Conservation (phyloP, 208 protist genomes). For the Naegleria gruberi region DNA sequence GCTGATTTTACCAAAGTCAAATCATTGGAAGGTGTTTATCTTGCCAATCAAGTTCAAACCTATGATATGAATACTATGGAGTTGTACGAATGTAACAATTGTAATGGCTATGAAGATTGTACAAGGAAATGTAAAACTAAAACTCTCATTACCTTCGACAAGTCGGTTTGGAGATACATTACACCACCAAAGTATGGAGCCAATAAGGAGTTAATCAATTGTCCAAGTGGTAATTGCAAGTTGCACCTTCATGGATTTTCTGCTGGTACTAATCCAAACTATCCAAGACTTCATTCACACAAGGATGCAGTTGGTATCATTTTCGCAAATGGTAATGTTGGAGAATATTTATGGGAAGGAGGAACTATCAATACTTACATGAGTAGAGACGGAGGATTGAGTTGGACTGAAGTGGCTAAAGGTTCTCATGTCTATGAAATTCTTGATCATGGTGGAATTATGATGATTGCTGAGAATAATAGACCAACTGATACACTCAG, state of each 20-base stretch:
- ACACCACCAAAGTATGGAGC: not conserved
- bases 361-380: constrained; percentile 3
- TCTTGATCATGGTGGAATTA: not conserved
- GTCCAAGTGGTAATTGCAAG: not conserved
- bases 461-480: not conserved
- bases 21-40: constrained; percentile 1
- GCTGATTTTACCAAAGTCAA: not conserved
- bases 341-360: not conserved
- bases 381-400: constrained; percentile 2
- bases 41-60: not conserved
- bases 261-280: not conserved
- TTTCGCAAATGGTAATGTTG: constrained; percentile 1
- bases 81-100: not conserved
- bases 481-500: not conserved
- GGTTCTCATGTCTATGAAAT: constrained; percentile 2
- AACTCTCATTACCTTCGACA: not conserved
- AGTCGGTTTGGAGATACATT: not conserved
- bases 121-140: not conserved
- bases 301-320: constrained; percentile 9
- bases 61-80: not conserved
- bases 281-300: not conserved
- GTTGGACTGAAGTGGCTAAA: constrained; percentile 4
- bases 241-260: not conserved
- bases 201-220: not conserved
- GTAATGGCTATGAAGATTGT: not conserved